Evolutionary conservation across 352 stramenopile genomes (phyloP).

Genomic region (Globisporangium okanoganense): DNA sequence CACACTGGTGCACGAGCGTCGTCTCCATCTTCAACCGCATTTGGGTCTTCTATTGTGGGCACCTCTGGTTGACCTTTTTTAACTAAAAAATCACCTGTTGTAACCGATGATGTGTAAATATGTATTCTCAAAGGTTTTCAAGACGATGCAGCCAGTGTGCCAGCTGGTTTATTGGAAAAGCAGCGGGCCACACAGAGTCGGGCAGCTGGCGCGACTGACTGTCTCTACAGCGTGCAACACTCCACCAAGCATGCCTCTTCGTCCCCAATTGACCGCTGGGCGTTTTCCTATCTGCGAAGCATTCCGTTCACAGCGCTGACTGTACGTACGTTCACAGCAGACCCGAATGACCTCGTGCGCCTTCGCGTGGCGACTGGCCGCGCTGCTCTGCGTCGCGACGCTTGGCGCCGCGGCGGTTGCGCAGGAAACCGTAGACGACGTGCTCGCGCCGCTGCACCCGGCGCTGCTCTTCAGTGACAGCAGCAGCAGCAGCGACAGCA

Average conservation of each 20-base stretch:
- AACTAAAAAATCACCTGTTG: no score
- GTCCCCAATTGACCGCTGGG: background rate
- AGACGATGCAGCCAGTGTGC: background rate
- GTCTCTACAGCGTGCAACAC: background rate
- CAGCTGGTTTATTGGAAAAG: constrained; percentile 1
- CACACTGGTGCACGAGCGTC: constrained; percentile 3
- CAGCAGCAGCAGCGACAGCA: background rate
- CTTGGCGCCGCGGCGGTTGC: background rate
- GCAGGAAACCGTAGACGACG: background rate
- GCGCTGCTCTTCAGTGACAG: background rate
- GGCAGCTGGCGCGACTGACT: background rate
- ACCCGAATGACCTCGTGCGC: constrained; percentile 2
- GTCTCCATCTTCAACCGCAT: background rate
- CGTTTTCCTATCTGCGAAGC: background rate
- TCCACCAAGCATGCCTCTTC: background rate
- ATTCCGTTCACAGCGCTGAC: constrained; percentile 3
- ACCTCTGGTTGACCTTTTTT: no score
- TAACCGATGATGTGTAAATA: no score
- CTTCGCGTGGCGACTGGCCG: background rate
- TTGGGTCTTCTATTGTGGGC: background rate
- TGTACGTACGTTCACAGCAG: background rate
- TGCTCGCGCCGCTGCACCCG: constrained; percentile 2
- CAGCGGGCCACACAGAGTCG: background rate
- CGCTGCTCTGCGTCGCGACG: constrained; percentile 1
- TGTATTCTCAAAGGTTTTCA: background rate